Percentiles rank a stretch among this genome's conserved stretches.
Conservation (phyloP, 1,284 basidiomycete species). For the Lignosus rhinocerotis region DNA sequence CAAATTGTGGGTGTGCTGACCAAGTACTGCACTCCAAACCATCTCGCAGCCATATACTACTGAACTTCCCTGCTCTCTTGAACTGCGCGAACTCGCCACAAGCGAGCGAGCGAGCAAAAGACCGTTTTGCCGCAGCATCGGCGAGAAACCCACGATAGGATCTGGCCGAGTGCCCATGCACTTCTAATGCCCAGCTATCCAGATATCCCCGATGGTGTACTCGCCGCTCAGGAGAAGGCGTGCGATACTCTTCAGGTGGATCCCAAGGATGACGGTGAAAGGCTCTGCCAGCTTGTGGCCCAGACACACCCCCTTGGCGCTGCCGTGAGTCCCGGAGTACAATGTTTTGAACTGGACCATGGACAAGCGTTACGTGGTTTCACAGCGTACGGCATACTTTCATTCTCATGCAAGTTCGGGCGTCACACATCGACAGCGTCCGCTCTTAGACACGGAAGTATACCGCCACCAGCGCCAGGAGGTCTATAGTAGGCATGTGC, state of each 20-base stretch:
- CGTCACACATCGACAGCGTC: neutral
- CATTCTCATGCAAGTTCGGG: neutral
- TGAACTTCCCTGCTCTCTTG: neutral
- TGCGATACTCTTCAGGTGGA: neutral
- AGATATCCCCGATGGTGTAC: neutral
- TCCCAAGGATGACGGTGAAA: neutral
- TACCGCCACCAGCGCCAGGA: too few species aligned
- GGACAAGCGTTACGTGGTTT: too few species aligned
- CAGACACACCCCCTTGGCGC: slow-evolving; percentile 10
- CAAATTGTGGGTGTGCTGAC: neutral
- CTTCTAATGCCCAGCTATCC: neutral
- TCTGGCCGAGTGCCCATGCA: too few species aligned
- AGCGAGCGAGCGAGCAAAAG: neutral
- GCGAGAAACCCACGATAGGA: slow-evolving; percentile 13
- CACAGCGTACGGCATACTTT: neutral
- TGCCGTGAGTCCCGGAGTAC: slow-evolving; percentile 21
- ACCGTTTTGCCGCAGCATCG: slow-evolving; percentile 13
- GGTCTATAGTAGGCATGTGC: too few species aligned
- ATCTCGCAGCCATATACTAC: neutral
- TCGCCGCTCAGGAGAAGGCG: neutral
- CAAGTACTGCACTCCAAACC: neutral
- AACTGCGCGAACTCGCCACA: neutral
- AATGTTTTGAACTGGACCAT: neutral
- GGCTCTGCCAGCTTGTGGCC: neutral
- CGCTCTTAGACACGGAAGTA: neutral